A percentile compares a stretch with the other conserved stretches of the same genome.
These are phyloP conservation scores for Paramyrothecium sp. DNA, from an alignment of 2,329 filamentous ascomycete species.

Conservation along the genomic window DNA sequence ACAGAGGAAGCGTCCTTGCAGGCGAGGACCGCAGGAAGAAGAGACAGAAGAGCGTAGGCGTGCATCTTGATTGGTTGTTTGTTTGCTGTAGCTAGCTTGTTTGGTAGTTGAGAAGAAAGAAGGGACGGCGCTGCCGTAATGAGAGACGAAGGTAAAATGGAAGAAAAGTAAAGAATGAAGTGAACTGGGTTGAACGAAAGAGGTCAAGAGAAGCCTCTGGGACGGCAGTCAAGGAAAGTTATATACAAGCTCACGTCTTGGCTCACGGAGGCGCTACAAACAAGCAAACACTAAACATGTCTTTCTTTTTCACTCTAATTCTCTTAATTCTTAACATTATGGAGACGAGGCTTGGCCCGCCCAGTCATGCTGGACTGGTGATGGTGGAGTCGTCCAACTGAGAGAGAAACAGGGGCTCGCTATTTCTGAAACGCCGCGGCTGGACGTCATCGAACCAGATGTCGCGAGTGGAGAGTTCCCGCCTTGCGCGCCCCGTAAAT, in stretches of 20 bases:
- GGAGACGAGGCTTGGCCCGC: too few relatives aligned
- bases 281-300: not conserved
- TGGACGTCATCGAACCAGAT: not conserved
- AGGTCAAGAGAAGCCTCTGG: not conserved
- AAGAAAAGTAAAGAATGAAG: not conserved
- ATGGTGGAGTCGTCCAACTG: not conserved
- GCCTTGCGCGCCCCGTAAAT: not conserved
- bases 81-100: not conserved
- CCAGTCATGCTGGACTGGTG: not conserved
- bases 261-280: not conserved
- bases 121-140: not conserved
- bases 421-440: not conserved
- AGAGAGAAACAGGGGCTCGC: not conserved
- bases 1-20: not conserved
- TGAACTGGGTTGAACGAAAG: not conserved
- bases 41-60: not conserved
- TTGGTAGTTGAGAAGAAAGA: not conserved
- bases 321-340: too few relatives aligned
- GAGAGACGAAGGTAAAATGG: not conserved
- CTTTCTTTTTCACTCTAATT: not conserved
- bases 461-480: not conserved
- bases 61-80: not conserved
- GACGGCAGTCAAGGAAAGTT: not conserved
- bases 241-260: not conserved
- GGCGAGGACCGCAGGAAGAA: not conserved